Conservation (phyloP, 306 rosid genomes). For the Oemleria cerasiformis region DNA sequence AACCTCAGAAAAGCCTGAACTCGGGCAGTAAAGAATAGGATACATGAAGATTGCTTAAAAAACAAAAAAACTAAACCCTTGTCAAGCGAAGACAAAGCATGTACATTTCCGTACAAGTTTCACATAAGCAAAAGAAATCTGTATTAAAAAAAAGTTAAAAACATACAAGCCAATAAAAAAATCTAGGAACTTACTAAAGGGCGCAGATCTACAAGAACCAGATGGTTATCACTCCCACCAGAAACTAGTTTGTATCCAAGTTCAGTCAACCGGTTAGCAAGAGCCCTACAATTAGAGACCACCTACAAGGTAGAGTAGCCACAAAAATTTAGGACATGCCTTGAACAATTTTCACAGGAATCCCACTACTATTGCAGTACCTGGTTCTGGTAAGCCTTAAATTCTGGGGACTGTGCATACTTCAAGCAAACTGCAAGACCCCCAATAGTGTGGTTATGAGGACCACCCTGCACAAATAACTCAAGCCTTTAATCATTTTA, state of each 20-base stretch:
- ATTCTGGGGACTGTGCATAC: slow-evolving; percentile 70
- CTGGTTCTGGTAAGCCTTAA: slow-evolving; percentile 78
- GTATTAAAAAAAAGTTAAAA: neutral
- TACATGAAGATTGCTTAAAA: neutral
- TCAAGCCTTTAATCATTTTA: neutral
- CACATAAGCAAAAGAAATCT: neutral
- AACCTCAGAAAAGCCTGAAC: neutral
- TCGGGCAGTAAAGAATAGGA: neutral
- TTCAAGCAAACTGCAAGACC: slow-evolving; percentile 91
- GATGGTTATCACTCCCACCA: slow-evolving; percentile 92
- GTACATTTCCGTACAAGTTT: neutral
- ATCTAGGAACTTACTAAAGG: slow-evolving; percentile 62
- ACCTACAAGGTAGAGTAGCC: slow-evolving; percentile 46
- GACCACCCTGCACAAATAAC: slow-evolving; percentile 76
- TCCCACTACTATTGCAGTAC: slow-evolving; percentile 31
- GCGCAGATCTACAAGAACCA: slow-evolving; percentile 90
- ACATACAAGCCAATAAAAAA: neutral
- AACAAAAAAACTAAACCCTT: neutral
- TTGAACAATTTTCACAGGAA: slow-evolving; percentile 5
- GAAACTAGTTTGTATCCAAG: slow-evolving; percentile 84
- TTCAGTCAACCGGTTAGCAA: slow-evolving; percentile 58
- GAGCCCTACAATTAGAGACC: slow-evolving; percentile 84
- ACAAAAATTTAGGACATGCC: slow-evolving; percentile 19
- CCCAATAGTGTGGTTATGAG: slow-evolving; percentile 95
- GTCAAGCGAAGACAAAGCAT: neutral